Percentiles rank a stretch among this genome's conserved stretches.
Evolutionary conservation across 192 early-diverging fungal genomes (phyloP).

Genomic region (Spinellus fusiger): DNA sequence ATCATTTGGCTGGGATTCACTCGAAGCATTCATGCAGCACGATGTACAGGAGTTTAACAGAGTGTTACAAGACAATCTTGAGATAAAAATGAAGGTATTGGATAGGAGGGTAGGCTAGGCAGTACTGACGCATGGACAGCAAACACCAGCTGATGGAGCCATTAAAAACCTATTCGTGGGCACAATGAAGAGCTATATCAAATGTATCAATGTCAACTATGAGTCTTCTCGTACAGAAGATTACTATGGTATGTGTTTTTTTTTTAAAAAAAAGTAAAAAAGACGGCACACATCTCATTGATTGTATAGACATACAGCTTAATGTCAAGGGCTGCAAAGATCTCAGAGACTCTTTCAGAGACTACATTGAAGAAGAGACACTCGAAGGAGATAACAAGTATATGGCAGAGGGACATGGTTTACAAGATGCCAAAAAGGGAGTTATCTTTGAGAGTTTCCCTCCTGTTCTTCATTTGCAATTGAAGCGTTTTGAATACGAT

Average conservation of each 20-base stretch:
- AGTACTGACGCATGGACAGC: conserved; percentile 28
- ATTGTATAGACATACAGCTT: conserved; percentile 80
- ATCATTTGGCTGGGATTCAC: conserved; percentile 97
- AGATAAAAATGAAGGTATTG: conserved; percentile 91
- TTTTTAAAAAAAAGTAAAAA: not conserved
- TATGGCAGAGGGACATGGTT: conserved; percentile 85
- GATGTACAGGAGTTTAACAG: conserved; percentile 99
- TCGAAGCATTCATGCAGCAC: conserved; percentile 95
- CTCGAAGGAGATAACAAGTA: conserved; percentile 98
- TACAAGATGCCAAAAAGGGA: conserved; percentile 95
- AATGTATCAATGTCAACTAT: conserved; percentile 91
- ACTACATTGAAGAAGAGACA: conserved; percentile 87
- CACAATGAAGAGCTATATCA: conserved; percentile 96
- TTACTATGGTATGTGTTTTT: conserved; percentile 85
- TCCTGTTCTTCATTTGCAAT: conserved; percentile 90
- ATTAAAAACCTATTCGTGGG: conserved; percentile 91
- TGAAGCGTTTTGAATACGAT: conserved; percentile 99
- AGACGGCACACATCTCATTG: not conserved
- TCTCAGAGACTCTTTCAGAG: conserved; percentile 82
- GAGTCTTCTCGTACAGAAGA: conserved; percentile 93
- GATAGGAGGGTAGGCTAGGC: not conserved
- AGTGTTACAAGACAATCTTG: conserved; percentile 94
- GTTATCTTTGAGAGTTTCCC: conserved; percentile 92
- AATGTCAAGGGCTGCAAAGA: conserved; percentile 93
- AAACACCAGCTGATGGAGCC: conserved; percentile 87